phyloP scores from a whole-genome alignment of 345 rosid genomes.

The Citrus inodora region DNA sequence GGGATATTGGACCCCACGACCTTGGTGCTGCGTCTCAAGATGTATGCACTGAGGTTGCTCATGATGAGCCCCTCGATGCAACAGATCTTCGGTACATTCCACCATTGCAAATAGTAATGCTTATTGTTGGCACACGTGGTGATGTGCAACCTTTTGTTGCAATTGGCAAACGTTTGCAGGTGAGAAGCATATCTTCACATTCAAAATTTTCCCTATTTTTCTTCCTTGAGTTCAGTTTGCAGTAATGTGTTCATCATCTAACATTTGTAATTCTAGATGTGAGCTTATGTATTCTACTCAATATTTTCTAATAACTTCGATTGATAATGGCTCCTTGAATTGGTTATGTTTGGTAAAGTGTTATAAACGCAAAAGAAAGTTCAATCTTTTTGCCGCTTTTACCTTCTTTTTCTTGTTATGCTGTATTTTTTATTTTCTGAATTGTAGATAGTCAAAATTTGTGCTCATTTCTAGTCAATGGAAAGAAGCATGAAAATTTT shows the following conservation, averaged over 20 bases:
- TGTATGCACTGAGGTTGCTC: conserved; percentile 29
- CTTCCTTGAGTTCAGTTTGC: not conserved
- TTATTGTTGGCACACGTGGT: conserved; percentile 80
- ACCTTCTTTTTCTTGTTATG: not conserved
- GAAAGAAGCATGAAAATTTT: not conserved
- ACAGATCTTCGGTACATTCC: conserved; percentile 57
- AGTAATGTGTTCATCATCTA: not conserved
- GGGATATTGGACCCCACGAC: conserved; percentile 59
- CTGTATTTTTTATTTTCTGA: not conserved
- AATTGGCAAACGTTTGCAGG: conserved; percentile 83
- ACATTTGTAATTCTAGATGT: not conserved
- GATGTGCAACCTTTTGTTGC: conserved; percentile 94
- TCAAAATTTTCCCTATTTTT: not conserved
- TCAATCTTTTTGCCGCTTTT: not conserved
- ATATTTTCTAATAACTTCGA: not conserved
- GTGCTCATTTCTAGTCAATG: not conserved
- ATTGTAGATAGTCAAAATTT: not conserved
- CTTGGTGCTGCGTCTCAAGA: conserved; percentile 35
- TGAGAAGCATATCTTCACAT: conserved; percentile 14
- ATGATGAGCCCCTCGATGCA: conserved; percentile 66
- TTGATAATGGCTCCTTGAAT: not conserved
- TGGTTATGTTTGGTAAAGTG: not conserved
- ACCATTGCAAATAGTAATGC: conserved; percentile 69
- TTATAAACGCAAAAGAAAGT: not conserved
- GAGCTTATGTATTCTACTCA: not conserved